Evolutionary conservation across 371 early-diverging fungal genomes (phyloP), one percentile per base, ranked within the genome.

Genomic region (Apophysomyces sp.): DNA sequence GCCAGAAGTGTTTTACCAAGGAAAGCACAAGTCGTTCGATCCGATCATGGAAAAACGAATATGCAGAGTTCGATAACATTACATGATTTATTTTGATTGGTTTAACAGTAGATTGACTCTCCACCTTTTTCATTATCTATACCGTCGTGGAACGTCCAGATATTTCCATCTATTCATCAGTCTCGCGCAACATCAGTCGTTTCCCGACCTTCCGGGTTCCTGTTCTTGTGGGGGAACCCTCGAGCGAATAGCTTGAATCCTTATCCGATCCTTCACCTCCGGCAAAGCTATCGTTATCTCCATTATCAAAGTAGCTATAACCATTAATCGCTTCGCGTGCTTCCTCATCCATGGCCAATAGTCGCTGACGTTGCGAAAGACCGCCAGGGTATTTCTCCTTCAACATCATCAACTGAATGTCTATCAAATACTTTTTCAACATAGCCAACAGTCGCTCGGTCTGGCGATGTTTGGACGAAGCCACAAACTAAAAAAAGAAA

Each of bases 391-490:
- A 80, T 53, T 73, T 80, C 63, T 84, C 84, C 39, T 73, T 76
- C 13, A 67, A 37, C 7, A 84, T 60, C 68, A 82, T 64, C 1
- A 52, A 18, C 24, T 76, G 73, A n/a, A 84, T 59, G 51, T 84
- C 81, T 12, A 68, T 49, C 31, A 84, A 40, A 52, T 77, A 82
- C 1, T 62, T 65, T 52, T 80, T 66, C 11, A 84, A 53, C 7
- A 82, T 79, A 29, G 76, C 69, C 16, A 84, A 62, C 54, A 79
- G 69, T 26, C 84, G 69, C 26, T 76, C 76, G 0, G 84, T 84
- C 65, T 84, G 84, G 54, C 84, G 76, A 71, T 84, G 84, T 55
- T 84, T 84, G 41, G 84, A 84, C 11, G 82, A 78, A 0, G 79
- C 84, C 9, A 74, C 81, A 66, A 84, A 79, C 76, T 77, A 58